These are phyloP conservation scores for Phialophora chinensis DNA, from an alignment of 2,329 filamentous ascomycete species.

Conservation along the genomic window DNA sequence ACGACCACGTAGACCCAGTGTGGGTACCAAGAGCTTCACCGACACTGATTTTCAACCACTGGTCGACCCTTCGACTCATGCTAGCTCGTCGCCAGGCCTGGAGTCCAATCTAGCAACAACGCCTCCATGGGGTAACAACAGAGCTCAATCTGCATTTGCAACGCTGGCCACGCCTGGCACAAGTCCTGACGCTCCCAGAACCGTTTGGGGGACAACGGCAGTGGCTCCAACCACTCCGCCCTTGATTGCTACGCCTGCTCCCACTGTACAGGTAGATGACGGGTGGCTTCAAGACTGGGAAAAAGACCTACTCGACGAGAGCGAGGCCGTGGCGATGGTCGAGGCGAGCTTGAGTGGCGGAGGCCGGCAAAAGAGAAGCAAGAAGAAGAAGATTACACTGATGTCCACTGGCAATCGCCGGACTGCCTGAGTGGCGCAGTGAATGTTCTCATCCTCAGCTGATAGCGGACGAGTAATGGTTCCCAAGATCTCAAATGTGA, in stretches of 20 bases:
- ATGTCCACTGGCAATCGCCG: conserved; percentile 70
- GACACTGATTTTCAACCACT: conserved; percentile 71
- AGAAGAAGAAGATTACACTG: conserved; percentile 70
- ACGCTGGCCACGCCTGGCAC: conserved; percentile 77
- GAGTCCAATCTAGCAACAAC: conserved; percentile 48
- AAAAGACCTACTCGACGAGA: conserved; percentile 72
- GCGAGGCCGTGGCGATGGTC: conserved; percentile 60
- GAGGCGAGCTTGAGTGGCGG: conserved; percentile 44
- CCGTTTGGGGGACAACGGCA: conserved; percentile 89
- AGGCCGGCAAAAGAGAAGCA: conserved; percentile 54
- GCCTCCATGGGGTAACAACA: conserved; percentile 49
- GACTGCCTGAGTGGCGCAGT: conserved; percentile 53
- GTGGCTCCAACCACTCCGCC: conserved; percentile 66
- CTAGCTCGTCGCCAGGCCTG: conserved; percentile 38
- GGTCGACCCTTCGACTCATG: conserved; percentile 44
- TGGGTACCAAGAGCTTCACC: conserved; percentile 58
- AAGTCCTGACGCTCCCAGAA: conserved; percentile 75
- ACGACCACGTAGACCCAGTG: conserved; percentile 60
- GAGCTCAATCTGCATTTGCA: conserved; percentile 51
- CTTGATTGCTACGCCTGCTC: conserved; percentile 46
- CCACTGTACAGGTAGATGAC: conserved; percentile 61
- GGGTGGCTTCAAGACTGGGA: conserved; percentile 89
- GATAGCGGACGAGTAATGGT: neutral
- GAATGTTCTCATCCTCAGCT: neutral
- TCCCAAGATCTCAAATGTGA: neutral